Conservation (phyloP, 768 basidiomycete genomes). For the Gymnopilus dilepis region DNA sequence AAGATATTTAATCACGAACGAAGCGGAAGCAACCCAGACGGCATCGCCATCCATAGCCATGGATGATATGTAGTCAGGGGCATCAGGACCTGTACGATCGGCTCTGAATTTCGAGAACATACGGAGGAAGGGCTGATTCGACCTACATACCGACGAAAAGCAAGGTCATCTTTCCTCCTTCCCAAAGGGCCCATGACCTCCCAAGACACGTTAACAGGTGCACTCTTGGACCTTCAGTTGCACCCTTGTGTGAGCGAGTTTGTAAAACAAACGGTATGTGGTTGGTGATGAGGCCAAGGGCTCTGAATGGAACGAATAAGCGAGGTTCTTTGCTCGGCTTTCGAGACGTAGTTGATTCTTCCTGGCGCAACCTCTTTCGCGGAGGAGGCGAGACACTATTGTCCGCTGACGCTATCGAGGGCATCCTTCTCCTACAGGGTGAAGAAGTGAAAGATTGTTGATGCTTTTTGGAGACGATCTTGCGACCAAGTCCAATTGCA, state of each 20-base stretch:
- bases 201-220: slow-evolving; percentile 90
- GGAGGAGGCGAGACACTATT: slow-evolving; percentile 39
- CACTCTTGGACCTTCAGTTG: slow-evolving; percentile 81
- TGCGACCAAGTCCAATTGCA: not conserved
- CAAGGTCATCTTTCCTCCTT: slow-evolving; percentile 89
- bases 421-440: slow-evolving; percentile 1
- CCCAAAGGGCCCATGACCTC: slow-evolving; percentile 94
- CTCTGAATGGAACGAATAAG: slow-evolving; percentile 93
- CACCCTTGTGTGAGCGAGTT: slow-evolving; percentile 82
- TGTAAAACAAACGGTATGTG: slow-evolving; percentile 89
- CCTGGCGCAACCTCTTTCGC: slow-evolving; percentile 55
- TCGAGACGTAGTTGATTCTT: slow-evolving; percentile 24
- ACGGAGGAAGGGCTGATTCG: not conserved
- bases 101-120: slow-evolving; percentile 2
- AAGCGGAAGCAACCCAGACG: slow-evolving; percentile 81
- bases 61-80: slow-evolving; percentile 70
- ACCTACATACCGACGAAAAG: slow-evolving; percentile 87
- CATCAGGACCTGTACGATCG: slow-evolving; percentile 78
- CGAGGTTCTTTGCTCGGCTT: slow-evolving; percentile 42
- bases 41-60: slow-evolving; percentile 85
- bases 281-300: slow-evolving; percentile 93
- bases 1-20: slow-evolving; percentile 73
- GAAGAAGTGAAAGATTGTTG: not conserved
- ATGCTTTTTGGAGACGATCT: not conserved
- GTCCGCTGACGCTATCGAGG: slow-evolving; percentile 24